Percentiles rank a stretch among this genome's conserved stretches.
phyloP scores from a whole-genome alignment of 768 basidiomycete species.

The Hericium rajendrae region DNA sequence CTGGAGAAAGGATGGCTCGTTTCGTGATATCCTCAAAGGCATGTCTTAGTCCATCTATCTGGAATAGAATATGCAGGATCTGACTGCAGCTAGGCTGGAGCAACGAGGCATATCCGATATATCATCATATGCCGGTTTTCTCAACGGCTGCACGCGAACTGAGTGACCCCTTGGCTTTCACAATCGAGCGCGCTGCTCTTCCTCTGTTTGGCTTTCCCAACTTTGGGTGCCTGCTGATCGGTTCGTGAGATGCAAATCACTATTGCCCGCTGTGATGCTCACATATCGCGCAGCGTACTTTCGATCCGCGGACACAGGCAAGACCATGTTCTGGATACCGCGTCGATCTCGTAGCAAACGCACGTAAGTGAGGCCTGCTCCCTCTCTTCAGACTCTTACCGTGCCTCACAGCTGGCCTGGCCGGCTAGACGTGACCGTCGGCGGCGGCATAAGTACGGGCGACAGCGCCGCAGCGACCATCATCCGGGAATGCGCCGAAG shows the following conservation, averaged over 20 bases:
- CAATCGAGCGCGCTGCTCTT: slow-evolving; percentile 33
- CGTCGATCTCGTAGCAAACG: slow-evolving; percentile 30
- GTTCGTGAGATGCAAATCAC: slow-evolving; percentile 12
- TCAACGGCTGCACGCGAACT: background rate
- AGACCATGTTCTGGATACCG: slow-evolving; percentile 30
- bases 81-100: background rate
- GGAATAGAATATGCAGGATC: background rate
- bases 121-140: background rate
- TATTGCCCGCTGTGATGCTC: no score
- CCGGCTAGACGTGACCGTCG: slow-evolving; percentile 33
- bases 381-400: background rate
- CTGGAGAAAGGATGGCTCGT: background rate
- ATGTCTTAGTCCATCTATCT: background rate
- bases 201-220: slow-evolving; percentile 37
- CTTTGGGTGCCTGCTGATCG: slow-evolving; percentile 34
- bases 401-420: slow-evolving; percentile 24
- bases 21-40: background rate
- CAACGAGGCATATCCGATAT: background rate
- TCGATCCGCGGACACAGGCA: slow-evolving; percentile 20
- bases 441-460: slow-evolving; percentile 33
- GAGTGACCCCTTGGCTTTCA: slow-evolving; percentile 20
- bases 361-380: slow-evolving; percentile 23
- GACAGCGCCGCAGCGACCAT: slow-evolving; percentile 28
- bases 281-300: slow-evolving; percentile 22
- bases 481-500: slow-evolving; percentile 33